Base-by-base conservation (phyloP, 2,329 filamentous ascomycete genomes). In the Alternaria ventricosa region DNA sequence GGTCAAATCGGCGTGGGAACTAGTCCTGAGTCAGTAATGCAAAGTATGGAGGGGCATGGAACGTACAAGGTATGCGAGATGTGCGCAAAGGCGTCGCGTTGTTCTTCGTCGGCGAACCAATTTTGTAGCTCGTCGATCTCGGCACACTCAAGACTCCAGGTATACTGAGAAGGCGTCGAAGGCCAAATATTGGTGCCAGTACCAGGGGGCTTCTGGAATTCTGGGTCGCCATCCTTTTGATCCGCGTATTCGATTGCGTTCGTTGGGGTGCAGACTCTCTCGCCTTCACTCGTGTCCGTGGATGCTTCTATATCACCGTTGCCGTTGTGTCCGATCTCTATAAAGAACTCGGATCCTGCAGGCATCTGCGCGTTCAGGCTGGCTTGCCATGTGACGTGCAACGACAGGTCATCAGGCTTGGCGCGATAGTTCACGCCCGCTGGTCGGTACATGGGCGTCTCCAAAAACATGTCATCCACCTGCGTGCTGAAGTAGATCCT, bases 401-500 rank as follows among this genome's bases (percentile, higher is more conserved):
- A 15, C 18, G 61, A 63, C 1, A 80, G 66, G 65, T 80, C 78
- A 8, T 70, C 72, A 2, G 77, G 73, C 23, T 72, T 75, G 58
- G 86, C 79, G 20, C 86, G 84, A 79, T 86, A 90, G 6, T 78
- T 81, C 0, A 75, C 79, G 6, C 82, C 83, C n/a, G 69, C 67
- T 1, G 87, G 86, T n/a, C 66, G 47, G 61, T 82, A 82, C 25
- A 82, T 62, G 4, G 72, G 72, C 3, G 80, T 82, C 73, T 81
- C 79, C 20, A 90, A 79, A 68, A 89, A 87, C 81, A 90, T 87
- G 67, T 90, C 88, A 69, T 90, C 88, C 30, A 90, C 84, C 70
- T 89, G 87, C 12, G 86, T 84, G 76, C 80, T 85, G 36, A 88
- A 76, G 64, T 87, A 84, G 41, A 85, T 80, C 65, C 87, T 83